A percentile compares a stretch with the other conserved stretches of the same genome.
These are phyloP conservation scores for Chlorencoelia australis DNA, from an alignment of 2,329 filamentous ascomycete species.

Conservation along the genomic window DNA sequence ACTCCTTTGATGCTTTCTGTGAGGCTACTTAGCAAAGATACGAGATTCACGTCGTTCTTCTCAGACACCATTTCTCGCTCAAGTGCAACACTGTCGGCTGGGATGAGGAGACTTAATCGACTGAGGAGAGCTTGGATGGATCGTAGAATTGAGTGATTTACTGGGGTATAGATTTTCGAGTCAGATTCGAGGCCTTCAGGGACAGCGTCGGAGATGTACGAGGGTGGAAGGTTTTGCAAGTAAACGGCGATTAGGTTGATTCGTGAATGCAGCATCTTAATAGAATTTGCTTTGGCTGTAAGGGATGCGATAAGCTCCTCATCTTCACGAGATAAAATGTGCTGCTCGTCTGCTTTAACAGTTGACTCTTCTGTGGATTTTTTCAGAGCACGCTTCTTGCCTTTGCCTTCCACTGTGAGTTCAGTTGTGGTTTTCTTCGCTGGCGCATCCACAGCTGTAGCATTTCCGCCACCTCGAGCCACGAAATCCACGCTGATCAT, in stretches of 20 bases:
- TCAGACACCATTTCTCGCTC: slow-evolving; percentile 64
- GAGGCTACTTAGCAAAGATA: slow-evolving; percentile 65
- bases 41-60: slow-evolving; percentile 72
- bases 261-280: slow-evolving; percentile 81
- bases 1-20: slow-evolving; percentile 63
- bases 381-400: slow-evolving; percentile 26
- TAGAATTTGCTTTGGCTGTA: slow-evolving; percentile 81
- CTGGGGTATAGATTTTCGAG: slow-evolving; percentile 19
- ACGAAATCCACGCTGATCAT: slow-evolving; percentile 97
- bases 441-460: slow-evolving; percentile 44
- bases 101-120: slow-evolving; percentile 71
- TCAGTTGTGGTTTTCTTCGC: slow-evolving; percentile 18
- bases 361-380: slow-evolving; percentile 22
- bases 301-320: slow-evolving; percentile 56
- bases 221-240: slow-evolving; percentile 60
- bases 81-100: slow-evolving; percentile 55
- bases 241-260: slow-evolving; percentile 68
- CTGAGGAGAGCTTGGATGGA: slow-evolving; percentile 80
- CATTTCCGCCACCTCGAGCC: slow-evolving; percentile 73
- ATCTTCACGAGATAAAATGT: slow-evolving; percentile 48
- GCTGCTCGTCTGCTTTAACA: slow-evolving; percentile 36
- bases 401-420: slow-evolving; percentile 21
- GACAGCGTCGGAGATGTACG: slow-evolving; percentile 43
- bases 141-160: slow-evolving; percentile 64
- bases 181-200: slow-evolving; percentile 25